Base-by-base conservation (phyloP, 352 stramenopile genomes). In the Phytophthora cactorum region DNA sequence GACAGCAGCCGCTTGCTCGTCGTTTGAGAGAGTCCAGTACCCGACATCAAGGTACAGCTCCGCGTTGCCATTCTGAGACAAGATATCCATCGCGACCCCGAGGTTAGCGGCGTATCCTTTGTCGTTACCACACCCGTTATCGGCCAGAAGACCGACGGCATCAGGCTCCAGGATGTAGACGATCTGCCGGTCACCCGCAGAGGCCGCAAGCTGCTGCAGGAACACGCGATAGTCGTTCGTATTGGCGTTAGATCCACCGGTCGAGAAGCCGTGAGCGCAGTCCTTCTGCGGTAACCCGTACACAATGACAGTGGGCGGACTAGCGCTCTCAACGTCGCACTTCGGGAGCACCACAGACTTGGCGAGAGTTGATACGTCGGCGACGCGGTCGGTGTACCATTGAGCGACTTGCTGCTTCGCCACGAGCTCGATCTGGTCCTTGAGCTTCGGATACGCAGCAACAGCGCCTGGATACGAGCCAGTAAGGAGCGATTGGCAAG, bases 121-220 rank as follows among this genome's bases (percentile, higher is more conserved):
- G 9, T 57, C 52, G 27, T 71, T 66, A 4, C 63, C 81, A 36
- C 81, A 91, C 22, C 67, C 72, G 10, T 41, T 60, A 17, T 81
- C 68, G 4, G 69, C 78, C 0, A 88, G 47, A 12, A 90, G 59
- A 1, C 83, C 79, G 9, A 89, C 64, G 0, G 83, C 81, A 32
- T 86, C 79, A 0, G 81, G 81, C 52, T 91, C 81, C 34, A 91
- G 66, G n/a, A 91, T 74, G 55, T 88, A 89, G 4, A 89, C 45
- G 9, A 82, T 66, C 41, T 85, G 68, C 15, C 68, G 77, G 29
- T 73, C 59, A 8, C 75, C 72, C 6, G 79, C 56, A n/a, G 67
- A 57, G 9, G 68, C 53, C 0, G 66, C 66, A 31, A 86, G 62
- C 22, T 67, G 66, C 28, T 81, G 54, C 4, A 90, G 45, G 58